These are phyloP conservation scores for Aspergillus caelatus DNA, from an alignment of 2,329 filamentous ascomycete species.

Conservation along the genomic window DNA sequence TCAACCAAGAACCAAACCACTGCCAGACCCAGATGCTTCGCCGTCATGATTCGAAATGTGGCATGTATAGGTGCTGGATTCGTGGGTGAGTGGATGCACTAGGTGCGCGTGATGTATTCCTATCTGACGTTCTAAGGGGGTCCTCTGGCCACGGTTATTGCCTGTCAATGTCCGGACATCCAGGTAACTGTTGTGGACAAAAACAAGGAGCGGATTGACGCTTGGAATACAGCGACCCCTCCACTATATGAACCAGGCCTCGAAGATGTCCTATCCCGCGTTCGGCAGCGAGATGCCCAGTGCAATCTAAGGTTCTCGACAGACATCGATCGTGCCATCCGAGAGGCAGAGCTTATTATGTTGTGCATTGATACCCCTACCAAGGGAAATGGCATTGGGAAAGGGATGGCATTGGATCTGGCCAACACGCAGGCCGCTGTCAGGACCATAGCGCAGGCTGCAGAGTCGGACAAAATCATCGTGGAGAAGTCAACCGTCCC, in stretches of 20 bases:
- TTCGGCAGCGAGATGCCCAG: not conserved
- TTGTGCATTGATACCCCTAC: constrained; percentile 80
- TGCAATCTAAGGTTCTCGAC: constrained; percentile 75
- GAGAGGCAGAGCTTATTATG: constrained; percentile 71
- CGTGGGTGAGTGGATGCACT: not conserved
- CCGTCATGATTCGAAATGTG: not conserved
- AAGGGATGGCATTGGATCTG: constrained; percentile 72
- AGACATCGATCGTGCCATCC: constrained; percentile 63
- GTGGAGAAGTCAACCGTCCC: constrained; percentile 84
- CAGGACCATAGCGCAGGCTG: constrained; percentile 66
- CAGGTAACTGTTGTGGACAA: not conserved
- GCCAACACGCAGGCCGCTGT: constrained; percentile 71
- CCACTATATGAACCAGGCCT: not conserved
- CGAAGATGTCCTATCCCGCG: not conserved
- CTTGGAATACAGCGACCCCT: not conserved
- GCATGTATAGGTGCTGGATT: not conserved
- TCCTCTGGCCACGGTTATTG: not conserved
- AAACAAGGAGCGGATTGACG: not conserved
- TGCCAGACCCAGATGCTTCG: not conserved
- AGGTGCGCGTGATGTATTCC: not conserved
- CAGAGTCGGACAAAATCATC: constrained; percentile 69
- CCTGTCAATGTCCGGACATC: not conserved
- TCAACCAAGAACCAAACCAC: not conserved
- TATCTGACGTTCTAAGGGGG: not conserved
- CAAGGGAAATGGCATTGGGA: constrained; percentile 69